A percentile compares a stretch with the other conserved stretches of the same genome.
Conservation (phyloP, 225 moss, liverwort and hornwort genomes). For the Anthoceros angustus region DNA sequence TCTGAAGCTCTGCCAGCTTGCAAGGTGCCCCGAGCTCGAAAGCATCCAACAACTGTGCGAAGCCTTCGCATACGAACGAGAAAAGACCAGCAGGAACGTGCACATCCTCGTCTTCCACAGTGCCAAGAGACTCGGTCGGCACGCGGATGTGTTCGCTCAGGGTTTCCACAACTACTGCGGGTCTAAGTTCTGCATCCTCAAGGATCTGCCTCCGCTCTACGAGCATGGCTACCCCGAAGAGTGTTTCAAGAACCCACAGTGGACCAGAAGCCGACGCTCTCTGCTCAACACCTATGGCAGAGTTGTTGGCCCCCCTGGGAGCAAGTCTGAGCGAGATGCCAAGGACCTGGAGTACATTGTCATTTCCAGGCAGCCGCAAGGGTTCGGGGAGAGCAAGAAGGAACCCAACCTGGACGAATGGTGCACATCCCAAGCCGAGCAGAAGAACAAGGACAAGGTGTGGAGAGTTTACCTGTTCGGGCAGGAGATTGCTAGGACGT, state of each 20-base stretch:
- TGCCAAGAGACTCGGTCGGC: not conserved
- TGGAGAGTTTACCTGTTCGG: constrained; percentile 1
- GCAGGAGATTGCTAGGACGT: not conserved
- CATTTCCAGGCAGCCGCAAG: not conserved
- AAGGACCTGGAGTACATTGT: constrained; percentile 2
- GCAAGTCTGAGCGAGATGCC: constrained; percentile 1
- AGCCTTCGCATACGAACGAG: not conserved
- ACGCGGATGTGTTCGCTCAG: not conserved
- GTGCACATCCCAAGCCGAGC: not conserved
- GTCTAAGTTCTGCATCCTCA: not conserved
- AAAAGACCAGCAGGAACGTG: not conserved
- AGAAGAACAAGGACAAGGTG: not conserved
- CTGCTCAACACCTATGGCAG: not conserved
- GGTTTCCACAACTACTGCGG: not conserved
- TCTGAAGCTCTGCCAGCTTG: constrained; percentile 1
- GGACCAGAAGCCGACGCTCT: not conserved
- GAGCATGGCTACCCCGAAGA: not conserved
- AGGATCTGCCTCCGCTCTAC: not conserved
- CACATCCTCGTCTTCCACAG: constrained; percentile 2
- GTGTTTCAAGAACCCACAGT: not conserved
- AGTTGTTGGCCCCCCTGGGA: not conserved
- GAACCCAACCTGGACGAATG: not conserved
- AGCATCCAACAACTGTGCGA: not conserved
- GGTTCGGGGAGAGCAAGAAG: not conserved
- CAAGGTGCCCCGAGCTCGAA: not conserved